phyloP scores from a whole-genome alignment of 2,329 filamentous ascomycete species.

The Verticillium albo-atrum region DNA sequence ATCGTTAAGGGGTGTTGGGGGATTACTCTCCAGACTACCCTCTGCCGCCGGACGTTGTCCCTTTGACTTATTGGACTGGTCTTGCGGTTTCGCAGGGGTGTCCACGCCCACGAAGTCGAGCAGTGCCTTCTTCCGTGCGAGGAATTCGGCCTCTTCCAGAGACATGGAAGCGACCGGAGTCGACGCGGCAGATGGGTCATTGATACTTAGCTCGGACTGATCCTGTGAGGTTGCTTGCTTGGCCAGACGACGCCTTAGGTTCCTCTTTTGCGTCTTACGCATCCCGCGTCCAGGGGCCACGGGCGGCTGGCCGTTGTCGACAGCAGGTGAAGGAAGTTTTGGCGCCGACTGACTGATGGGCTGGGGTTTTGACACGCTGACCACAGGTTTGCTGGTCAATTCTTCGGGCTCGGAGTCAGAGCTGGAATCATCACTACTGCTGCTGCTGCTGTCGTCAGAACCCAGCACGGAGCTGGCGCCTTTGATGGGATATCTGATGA shows the following conservation, averaged over 20 bases:
- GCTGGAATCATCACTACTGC: conserved; percentile 12
- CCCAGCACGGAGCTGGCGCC: background rate
- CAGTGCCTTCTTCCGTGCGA: conserved; percentile 35
- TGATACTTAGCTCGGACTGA: background rate
- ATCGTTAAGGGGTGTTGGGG: background rate
- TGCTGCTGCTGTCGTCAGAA: background rate
- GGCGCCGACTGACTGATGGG: background rate
- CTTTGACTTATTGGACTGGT: conserved; percentile 1
- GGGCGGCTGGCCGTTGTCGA: conserved; percentile 6
- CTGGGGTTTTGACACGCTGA: background rate
- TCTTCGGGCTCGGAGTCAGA: conserved; percentile 30
- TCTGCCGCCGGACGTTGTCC: background rate
- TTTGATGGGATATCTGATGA: background rate
- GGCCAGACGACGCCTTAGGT: conserved; percentile 40
- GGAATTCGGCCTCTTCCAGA: conserved; percentile 21
- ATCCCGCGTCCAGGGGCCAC: conserved; percentile 31
- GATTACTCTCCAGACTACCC: background rate
- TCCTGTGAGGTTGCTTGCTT: conserved; percentile 15
- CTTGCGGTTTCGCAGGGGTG: background rate
- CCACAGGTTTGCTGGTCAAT: conserved; percentile 25
- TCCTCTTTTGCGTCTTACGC: conserved; percentile 44
- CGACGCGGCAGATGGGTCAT: background rate
- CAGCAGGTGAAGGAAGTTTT: background rate
- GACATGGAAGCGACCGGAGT: background rate
- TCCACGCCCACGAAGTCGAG: conserved; percentile 16